phyloP scores from a whole-genome alignment of 306 rosid genomes.

The Parietaria judaica region DNA sequence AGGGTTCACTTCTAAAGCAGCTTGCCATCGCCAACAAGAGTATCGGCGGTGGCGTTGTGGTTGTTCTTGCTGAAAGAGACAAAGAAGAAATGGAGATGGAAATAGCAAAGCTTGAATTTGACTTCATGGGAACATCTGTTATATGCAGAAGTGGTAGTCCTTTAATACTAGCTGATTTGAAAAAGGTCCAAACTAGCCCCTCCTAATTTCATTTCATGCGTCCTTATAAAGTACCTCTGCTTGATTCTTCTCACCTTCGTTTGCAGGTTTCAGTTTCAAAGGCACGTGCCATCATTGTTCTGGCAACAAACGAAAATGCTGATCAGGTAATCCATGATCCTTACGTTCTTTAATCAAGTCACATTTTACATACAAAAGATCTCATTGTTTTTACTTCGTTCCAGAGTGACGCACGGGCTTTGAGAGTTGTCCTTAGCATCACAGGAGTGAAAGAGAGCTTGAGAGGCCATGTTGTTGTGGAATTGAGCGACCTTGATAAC shows the following conservation, averaged over 20 bases:
- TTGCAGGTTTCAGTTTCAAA: conserved; percentile 90
- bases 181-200: conserved; percentile 52
- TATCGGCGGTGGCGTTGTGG: conserved; percentile 87
- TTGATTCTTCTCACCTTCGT: background rate
- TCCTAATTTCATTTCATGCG: conserved; percentile 12
- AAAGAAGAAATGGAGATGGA: conserved; percentile 99
- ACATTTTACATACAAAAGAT: conserved; percentile 4
- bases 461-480: conserved; percentile 88
- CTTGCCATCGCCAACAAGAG: conserved; percentile 94
- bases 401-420: conserved; percentile 96
- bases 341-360: conserved; percentile 17
- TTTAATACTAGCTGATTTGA: conserved; percentile 86
- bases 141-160: conserved; percentile 99
- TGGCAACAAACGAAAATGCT: conserved; percentile 92
- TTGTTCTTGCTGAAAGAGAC: conserved; percentile 96
- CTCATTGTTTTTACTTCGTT: conserved; percentile 4
- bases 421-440: conserved; percentile 96
- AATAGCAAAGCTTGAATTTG: conserved; percentile 90
- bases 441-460: conserved; percentile 90
- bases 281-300: conserved; percentile 94
- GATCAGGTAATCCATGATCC: conserved; percentile 61
- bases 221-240: background rate
- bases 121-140: conserved; percentile 93
- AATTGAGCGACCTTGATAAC: conserved; percentile 97
- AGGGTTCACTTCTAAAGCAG: conserved; percentile 98